Base-by-base conservation (phyloP, 2,329 filamentous ascomycete species). In the Penicillium expansum region DNA sequence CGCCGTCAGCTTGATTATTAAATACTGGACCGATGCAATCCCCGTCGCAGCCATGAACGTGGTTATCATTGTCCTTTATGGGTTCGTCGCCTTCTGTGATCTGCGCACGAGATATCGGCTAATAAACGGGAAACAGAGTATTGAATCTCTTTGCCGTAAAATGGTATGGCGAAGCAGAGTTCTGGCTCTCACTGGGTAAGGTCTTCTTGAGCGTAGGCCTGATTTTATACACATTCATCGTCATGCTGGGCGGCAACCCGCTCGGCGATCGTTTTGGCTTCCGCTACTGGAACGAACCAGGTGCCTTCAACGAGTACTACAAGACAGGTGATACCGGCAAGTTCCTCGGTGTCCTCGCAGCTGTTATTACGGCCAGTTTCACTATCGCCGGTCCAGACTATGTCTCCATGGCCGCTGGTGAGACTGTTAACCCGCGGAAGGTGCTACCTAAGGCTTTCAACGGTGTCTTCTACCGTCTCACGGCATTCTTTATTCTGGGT, bases 221-320 rank as follows among this genome's bases (percentile, higher is more conserved):
- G 49, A 82, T 92, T 63, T 66, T 85, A 61, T 92, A 90, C 76
- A 93, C 91, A 2, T 91, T 96, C 67, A 81, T 95, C 62, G 85
- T 86, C 62, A 93, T 94, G 87, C 76, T 94, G 1, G 91, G 91
- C 8, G 91, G 89, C 3, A 94, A 93, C 63, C 91, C 91, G 0
- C 71, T 85, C 0, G 79, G 83, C 37, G 88, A 92, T 63, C 78
- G 83, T 0, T 90, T 90, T 60, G 90, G 90, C 0, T 93, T 93
- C 69, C 81, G 87, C 18, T 85, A 86, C 68, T 89, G 86, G 79
- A 74, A 73, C 13, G 69, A 80, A 9, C 90, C 89, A 0, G 90
- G 90, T 1, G 80, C 89, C 0, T 92, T 93, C 69, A 82, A 83
- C 3, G 82, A 86, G 59, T 81, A 87, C 47, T 86, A 88, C 68